A percentile compares a stretch with the other conserved stretches of the same genome.
Evolutionary conservation across 805 yeast genomes (phyloP).

Genomic region (Starmerella vaccinii): DNA sequence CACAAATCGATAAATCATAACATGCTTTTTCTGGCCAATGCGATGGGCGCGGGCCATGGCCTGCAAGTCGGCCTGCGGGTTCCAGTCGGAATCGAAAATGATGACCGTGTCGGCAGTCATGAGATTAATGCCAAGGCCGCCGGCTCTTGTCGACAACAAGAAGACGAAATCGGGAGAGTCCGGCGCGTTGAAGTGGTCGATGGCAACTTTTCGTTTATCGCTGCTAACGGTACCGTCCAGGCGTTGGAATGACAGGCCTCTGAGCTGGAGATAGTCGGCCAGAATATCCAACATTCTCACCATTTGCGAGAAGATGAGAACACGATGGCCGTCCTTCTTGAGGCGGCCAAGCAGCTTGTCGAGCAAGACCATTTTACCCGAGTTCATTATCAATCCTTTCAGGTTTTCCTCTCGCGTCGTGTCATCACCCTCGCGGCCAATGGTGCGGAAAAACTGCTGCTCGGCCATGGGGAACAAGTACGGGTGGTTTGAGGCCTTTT

Average conservation of each 20-base stretch:
- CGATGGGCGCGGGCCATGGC: slow-evolving; percentile 99
- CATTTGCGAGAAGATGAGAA: slow-evolving; percentile 92
- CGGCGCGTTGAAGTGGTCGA: slow-evolving; percentile 92
- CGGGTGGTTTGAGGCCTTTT: slow-evolving; percentile 96
- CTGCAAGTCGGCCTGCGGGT: slow-evolving; percentile 97
- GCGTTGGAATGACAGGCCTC: slow-evolving; percentile 82
- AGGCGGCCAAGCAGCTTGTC: slow-evolving; percentile 80
- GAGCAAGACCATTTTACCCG: slow-evolving; percentile 94
- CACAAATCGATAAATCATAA: slow-evolving; percentile 94
- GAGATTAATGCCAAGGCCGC: slow-evolving; percentile 94
- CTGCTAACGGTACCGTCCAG: slow-evolving; percentile 96
- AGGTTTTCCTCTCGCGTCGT: slow-evolving; percentile 66
- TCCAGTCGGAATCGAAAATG: slow-evolving; percentile 97
- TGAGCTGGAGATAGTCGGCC: slow-evolving; percentile 82
- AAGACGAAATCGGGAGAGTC: slow-evolving; percentile 88
- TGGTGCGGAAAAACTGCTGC: slow-evolving; percentile 44
- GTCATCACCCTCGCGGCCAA: slow-evolving; percentile 48
- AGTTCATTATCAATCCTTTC: slow-evolving; percentile 90
- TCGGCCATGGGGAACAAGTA: slow-evolving; percentile 91
- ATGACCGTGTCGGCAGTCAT: slow-evolving; percentile 99
- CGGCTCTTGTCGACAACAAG: slow-evolving; percentile 88
- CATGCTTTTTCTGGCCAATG: slow-evolving; percentile 98
- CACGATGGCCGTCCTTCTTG: slow-evolving; percentile 91
- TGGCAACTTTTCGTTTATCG: slow-evolving; percentile 82
- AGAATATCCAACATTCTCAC: slow-evolving; percentile 89